phyloP scores from a whole-genome alignment of 2,329 filamentous ascomycete genomes.

The Ploettnerulaceae sp. region DNA sequence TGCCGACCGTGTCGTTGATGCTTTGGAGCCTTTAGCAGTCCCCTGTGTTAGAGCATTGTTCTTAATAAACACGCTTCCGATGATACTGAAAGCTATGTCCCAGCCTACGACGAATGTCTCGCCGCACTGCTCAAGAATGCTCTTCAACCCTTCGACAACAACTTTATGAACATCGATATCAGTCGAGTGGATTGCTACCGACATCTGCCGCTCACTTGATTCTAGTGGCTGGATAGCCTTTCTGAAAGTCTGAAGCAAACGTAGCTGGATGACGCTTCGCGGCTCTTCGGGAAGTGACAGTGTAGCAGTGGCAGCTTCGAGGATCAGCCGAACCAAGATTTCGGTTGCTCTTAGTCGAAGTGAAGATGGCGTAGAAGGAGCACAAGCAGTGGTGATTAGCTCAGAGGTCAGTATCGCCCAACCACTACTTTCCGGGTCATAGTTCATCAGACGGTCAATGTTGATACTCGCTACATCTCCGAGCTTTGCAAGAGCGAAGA shows the following conservation, averaged over 20 bases:
- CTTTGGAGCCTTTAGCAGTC: constrained; percentile 18
- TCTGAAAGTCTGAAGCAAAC: constrained; percentile 62
- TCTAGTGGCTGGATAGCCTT: constrained; percentile 57
- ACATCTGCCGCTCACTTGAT: constrained; percentile 45
- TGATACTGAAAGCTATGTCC: constrained; percentile 79
- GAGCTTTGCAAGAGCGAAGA: constrained; percentile 68
- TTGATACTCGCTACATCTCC: constrained; percentile 71
- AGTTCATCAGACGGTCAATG: constrained; percentile 65
- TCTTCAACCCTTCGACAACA: constrained; percentile 73
- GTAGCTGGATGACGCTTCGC: constrained; percentile 62
- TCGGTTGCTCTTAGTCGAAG: constrained; percentile 59
- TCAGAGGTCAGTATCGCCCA: constrained; percentile 65
- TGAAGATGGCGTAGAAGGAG: constrained; percentile 43
- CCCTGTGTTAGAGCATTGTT: constrained; percentile 24
- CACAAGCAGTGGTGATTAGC: constrained; percentile 48
- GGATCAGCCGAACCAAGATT: constrained; percentile 53
- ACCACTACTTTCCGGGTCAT: constrained; percentile 62
- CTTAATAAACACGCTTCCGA: constrained; percentile 71
- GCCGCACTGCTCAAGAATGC: constrained; percentile 80
- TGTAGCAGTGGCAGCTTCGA: constrained; percentile 55
- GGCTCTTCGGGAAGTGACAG: constrained; percentile 46
- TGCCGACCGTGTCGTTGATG: constrained; percentile 52
- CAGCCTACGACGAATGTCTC: constrained; percentile 80
- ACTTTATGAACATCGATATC: constrained; percentile 78
- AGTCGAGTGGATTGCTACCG: constrained; percentile 54